phyloP scores from a whole-genome alignment of 1,284 basidiomycete species.

The Cryptococcus sp. region DNA sequence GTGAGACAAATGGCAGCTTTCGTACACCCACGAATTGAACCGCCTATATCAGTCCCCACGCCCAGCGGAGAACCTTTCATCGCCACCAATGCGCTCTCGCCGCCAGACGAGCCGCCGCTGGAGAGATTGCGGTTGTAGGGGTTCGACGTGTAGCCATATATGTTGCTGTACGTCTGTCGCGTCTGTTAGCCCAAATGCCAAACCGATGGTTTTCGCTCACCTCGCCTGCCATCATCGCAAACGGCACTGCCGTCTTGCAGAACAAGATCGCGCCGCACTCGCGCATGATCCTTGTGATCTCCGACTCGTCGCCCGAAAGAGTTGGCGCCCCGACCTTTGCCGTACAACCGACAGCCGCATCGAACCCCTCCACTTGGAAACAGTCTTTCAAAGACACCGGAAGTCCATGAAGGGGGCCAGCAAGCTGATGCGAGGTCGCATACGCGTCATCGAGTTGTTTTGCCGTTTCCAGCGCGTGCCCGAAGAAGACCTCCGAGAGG shows the following conservation, averaged over 20 bases:
- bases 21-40: slow-evolving; percentile 43
- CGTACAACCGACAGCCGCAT: slow-evolving; percentile 5
- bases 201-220: too few species aligned
- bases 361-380: slow-evolving; percentile 12
- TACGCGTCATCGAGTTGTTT: slow-evolving; percentile 62
- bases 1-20: slow-evolving; percentile 61
- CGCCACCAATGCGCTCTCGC: slow-evolving; percentile 67
- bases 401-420: slow-evolving; percentile 63
- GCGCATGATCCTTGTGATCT: slow-evolving; percentile 14
- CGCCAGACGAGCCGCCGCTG: slow-evolving; percentile 65
- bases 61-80: slow-evolving; percentile 63
- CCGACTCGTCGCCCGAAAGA: too few species aligned
- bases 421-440: slow-evolving; percentile 56
- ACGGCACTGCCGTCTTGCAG: not conserved
- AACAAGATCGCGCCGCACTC: slow-evolving; percentile 23
- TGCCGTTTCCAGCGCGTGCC: slow-evolving; percentile 63
- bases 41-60: slow-evolving; percentile 57
- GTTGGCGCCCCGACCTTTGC: too few species aligned
- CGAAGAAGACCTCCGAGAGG: slow-evolving; percentile 69
- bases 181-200: slow-evolving; percentile 11
- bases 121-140: slow-evolving; percentile 42
- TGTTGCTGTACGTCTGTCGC: slow-evolving; percentile 22
- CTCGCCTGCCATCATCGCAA: too few species aligned
- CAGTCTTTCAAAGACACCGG: slow-evolving; percentile 63
- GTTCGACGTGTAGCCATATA: slow-evolving; percentile 24